Evolutionary conservation across 2,329 filamentous ascomycete species (phyloP).

Genomic region (Talaromyces funiculosus): DNA sequence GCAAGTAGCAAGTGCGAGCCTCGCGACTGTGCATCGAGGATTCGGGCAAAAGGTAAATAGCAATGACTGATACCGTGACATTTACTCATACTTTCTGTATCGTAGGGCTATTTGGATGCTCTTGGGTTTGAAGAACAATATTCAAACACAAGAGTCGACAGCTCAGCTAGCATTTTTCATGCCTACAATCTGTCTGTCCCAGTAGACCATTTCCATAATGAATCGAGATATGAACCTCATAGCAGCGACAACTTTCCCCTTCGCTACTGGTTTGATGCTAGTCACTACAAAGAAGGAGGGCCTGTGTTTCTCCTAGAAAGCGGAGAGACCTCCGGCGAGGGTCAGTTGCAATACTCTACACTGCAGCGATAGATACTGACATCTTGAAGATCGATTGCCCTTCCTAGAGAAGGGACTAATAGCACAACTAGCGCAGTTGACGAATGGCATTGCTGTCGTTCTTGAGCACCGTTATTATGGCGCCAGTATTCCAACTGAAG

Average conservation of each 20-base stretch:
- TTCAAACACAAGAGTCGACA: background rate
- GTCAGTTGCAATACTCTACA: constrained; percentile 11
- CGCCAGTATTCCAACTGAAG: constrained; percentile 60
- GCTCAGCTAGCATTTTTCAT: constrained; percentile 33
- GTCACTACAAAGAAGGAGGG: constrained; percentile 68
- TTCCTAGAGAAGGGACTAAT: constrained; percentile 75
- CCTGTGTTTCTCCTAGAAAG: constrained; percentile 72
- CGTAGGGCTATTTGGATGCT: background rate
- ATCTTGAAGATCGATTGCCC: constrained; percentile 53
- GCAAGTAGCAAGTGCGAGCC: constrained; percentile 5
- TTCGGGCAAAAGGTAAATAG: constrained; percentile 4
- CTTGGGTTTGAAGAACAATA: background rate
- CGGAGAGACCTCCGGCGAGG: constrained; percentile 59
- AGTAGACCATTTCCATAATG: constrained; percentile 80
- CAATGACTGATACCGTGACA: too few species aligned
- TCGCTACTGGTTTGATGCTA: constrained; percentile 78
- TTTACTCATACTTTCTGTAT: background rate
- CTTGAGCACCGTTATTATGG: constrained; percentile 89
- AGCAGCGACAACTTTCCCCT: constrained; percentile 61
- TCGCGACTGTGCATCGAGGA: background rate
- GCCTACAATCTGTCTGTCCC: constrained; percentile 51
- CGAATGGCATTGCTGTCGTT: constrained; percentile 69
- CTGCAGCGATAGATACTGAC: background rate
- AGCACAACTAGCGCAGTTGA: constrained; percentile 63
- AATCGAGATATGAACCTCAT: constrained; percentile 71